Base-by-base conservation (phyloP, 441 rosid species). In the Mallotus japonicus region DNA sequence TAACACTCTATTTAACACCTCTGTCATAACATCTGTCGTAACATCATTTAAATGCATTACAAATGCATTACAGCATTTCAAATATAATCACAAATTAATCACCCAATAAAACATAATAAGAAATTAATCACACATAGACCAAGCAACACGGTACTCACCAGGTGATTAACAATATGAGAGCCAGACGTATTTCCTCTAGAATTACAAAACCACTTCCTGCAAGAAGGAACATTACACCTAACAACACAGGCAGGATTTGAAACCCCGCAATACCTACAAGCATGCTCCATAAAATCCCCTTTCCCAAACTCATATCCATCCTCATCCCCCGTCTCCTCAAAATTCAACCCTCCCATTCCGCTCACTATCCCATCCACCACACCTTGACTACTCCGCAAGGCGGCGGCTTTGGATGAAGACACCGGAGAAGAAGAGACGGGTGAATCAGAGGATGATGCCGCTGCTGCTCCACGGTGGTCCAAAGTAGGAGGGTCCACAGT, bases 161-260 rank as follows among this genome's bases (percentile, higher is more conserved):
- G 82, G 75, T 93, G 99, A 84, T 96, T 93, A 68, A 93, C 99
- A 15, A 96, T 96, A 84, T 96, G 99, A 47, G 99, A 96, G 53
- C 98, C 99, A 0, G 98, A 96, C 20, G 99, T 96, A 79, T 96
- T 96, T 65, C 99, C 99, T 75, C 98, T 87, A 8, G 99, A 96
- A 83, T 96, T 96, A 76, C 99, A 96, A 77, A 96, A 96, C 99
- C 99, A 96, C 85, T 96, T 96, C 69, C 99, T 84, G 76, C 99
- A 96, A 0, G 99, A 96, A 19, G 99, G 94, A 71, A 93, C 97
- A 78, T 96, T 96, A 69, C 99, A 96, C 80, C 98, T 84, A 50
- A 89, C 99, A 34, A 96, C 99, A 63, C 99, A 96, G 3, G 99
- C 95, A 5, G 99, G 98, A 75, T 96, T 96, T 17, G 99, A 88